Percentiles rank a stretch among this genome's conserved stretches.
phyloP scores from a whole-genome alignment of 768 basidiomycete species.

The Auricularia heimuer region DNA sequence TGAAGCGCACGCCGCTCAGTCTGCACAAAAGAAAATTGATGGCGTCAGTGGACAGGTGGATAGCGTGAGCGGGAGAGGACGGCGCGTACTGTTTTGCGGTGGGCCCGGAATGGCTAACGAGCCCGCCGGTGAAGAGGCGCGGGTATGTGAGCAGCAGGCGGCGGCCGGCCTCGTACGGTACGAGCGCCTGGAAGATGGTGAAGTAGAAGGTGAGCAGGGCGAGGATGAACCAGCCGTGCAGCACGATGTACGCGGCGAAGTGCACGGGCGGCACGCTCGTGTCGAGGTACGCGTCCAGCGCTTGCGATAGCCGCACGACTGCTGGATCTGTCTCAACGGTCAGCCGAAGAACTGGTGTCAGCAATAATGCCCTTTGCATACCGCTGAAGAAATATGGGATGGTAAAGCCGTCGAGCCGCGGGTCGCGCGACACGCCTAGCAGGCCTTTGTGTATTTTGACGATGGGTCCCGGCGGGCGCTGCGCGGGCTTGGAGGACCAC shows the following conservation, averaged over 20 bases:
- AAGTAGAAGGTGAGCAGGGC: slow-evolving; percentile 5
- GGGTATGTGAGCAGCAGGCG: slow-evolving; percentile 3
- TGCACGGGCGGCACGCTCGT: slow-evolving; percentile 3
- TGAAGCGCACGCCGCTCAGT: not conserved
- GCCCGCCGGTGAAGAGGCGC: slow-evolving; percentile 1
- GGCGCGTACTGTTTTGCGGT: not conserved
- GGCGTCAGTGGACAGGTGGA: too few relatives aligned
- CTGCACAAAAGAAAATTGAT: not conserved
- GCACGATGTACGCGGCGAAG: slow-evolving; percentile 7
- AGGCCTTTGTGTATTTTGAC: not conserved
- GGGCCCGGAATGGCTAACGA: slow-evolving; percentile 1
- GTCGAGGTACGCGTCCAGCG: slow-evolving; percentile 2
- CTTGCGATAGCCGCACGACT: slow-evolving; percentile 7
- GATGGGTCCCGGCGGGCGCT: not conserved
- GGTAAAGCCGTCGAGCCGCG: slow-evolving; percentile 2
- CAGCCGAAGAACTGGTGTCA: too few relatives aligned
- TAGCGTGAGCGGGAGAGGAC: not conserved
- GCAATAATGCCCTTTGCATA: not conserved
- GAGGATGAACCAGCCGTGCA: not conserved
- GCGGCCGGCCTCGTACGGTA: not conserved
- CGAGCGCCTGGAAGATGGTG: slow-evolving; percentile 5
- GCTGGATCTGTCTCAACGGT: slow-evolving; percentile 1
- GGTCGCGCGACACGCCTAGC: not conserved
- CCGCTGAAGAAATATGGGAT: slow-evolving; percentile 9
- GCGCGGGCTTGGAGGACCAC: not conserved